Conservation (phyloP, 345 rosid genomes). For the Angophora floribunda region DNA sequence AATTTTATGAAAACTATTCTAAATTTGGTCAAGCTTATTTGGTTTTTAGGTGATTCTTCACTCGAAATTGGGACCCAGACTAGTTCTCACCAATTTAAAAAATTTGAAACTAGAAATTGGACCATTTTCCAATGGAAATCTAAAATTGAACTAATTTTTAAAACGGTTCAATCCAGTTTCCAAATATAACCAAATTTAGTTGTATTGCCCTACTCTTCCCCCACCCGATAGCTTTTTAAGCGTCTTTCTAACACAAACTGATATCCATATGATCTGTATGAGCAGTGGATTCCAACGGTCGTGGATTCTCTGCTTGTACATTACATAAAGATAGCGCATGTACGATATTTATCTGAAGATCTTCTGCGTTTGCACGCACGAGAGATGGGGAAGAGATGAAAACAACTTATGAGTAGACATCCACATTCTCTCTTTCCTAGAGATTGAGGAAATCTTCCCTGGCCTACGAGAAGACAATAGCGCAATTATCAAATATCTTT, state of each 20-base stretch:
- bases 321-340: not conserved
- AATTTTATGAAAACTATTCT: not conserved
- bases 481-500: not conserved
- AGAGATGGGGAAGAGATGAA: not conserved
- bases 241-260: not conserved
- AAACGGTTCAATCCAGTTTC: accelerated
- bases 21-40: not conserved
- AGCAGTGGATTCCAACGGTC: not conserved
- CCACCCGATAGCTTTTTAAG: not conserved
- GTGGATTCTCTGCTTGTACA: not conserved
- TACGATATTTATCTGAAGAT: not conserved
- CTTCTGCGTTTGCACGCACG: not conserved
- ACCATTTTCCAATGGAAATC: not conserved
- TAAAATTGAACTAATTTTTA: accelerated
- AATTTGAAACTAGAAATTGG: not conserved
- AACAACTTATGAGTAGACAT: conserved; percentile 17
- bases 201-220: not conserved
- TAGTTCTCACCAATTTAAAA: not conserved
- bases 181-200: not conserved
- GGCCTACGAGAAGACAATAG: conserved; percentile 26
- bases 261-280: not conserved
- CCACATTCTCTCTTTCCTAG: conserved; percentile 15
- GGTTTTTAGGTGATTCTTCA: not conserved
- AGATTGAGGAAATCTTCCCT: conserved; percentile 34
- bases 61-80: not conserved